A percentile compares a stretch with the other conserved stretches of the same genome.
Conservation (phyloP, 495 filamentous ascomycete species). For the Neurospora tetraspora region DNA sequence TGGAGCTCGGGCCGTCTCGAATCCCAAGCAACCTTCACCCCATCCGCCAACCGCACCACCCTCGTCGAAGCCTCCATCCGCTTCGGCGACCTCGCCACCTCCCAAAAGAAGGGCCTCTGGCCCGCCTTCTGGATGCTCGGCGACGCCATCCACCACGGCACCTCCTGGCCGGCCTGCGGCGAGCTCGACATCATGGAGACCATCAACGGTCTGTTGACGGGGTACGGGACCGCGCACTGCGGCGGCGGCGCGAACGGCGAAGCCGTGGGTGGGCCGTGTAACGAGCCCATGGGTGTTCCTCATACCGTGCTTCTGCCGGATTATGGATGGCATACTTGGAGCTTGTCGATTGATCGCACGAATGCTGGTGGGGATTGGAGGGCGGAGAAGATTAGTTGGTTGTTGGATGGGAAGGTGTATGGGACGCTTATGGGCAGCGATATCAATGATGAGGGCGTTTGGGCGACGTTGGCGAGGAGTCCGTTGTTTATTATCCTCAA, state of each 20-base stretch:
- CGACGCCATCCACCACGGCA: constrained; percentile 37
- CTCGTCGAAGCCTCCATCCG: constrained; percentile 32
- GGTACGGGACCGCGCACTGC: constrained; percentile 41
- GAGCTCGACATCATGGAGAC: constrained; percentile 47
- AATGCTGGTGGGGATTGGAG: constrained; percentile 24
- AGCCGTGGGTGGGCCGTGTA: constrained; percentile 31
- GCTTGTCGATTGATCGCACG: constrained; percentile 34
- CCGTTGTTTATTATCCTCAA: constrained; percentile 40
- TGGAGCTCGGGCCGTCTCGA: constrained; percentile 46
- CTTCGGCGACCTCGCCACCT: constrained; percentile 23
- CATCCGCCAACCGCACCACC: constrained; percentile 28
- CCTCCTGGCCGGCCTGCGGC: constrained; percentile 38
- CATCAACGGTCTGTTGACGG: constrained; percentile 34
- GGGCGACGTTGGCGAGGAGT: constrained; percentile 36
- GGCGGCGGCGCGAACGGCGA: constrained; percentile 24
- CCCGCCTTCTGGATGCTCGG: constrained; percentile 46
- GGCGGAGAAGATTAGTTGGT: constrained; percentile 36
- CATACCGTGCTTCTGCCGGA: constrained; percentile 21
- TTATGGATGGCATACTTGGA: constrained; percentile 37
- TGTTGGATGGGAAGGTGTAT: constrained; percentile 32
- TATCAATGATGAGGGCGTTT: constrained; percentile 32
- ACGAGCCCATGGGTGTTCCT: constrained; percentile 32
- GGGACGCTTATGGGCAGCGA: constrained; percentile 28
- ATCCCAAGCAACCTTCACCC: constrained; percentile 31
- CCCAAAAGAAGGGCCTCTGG: constrained; percentile 39